Conservation (phyloP, 1,284 basidiomycete genomes). For the Boletus mariae region DNA sequence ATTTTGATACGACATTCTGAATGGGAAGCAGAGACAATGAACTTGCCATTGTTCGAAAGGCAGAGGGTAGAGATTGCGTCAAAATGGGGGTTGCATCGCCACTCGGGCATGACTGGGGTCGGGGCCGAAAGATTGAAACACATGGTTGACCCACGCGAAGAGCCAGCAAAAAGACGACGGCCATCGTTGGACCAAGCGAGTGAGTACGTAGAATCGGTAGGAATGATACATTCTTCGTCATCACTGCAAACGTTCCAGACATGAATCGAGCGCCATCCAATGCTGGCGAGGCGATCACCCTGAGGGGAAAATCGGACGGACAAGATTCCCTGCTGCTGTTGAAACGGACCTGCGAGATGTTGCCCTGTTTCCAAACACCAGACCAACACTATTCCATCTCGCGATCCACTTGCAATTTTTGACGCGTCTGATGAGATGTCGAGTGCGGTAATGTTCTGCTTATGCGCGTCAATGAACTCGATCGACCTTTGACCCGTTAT, state of each 20-base stretch:
- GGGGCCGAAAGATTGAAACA: constrained; percentile 12
- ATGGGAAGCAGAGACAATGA: constrained; percentile 17
- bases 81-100: constrained; percentile 8
- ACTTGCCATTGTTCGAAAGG: constrained; percentile 22
- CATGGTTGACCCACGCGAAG: constrained; percentile 10
- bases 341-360: constrained; percentile 15
- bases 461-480: constrained; percentile 14
- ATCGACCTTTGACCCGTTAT: constrained; percentile 1
- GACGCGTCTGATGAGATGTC: constrained; percentile 18
- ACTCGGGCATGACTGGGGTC: background rate
- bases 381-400: constrained; percentile 20
- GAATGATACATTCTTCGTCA: background rate
- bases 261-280: constrained; percentile 9
- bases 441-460: constrained; percentile 16
- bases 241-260: constrained; percentile 9
- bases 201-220: constrained; percentile 7
- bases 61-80: constrained; percentile 16
- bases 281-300: constrained; percentile 17
- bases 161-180: constrained; percentile 16
- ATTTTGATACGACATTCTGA: constrained; percentile 17
- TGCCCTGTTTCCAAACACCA: constrained; percentile 18
- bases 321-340: constrained; percentile 11
- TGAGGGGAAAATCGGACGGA: constrained; percentile 20
- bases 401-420: constrained; percentile 22
- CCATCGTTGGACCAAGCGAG: constrained; percentile 22